Base-by-base conservation (phyloP, 2,329 filamentous ascomycete genomes). In the Phialemonium atrogriseum region DNA sequence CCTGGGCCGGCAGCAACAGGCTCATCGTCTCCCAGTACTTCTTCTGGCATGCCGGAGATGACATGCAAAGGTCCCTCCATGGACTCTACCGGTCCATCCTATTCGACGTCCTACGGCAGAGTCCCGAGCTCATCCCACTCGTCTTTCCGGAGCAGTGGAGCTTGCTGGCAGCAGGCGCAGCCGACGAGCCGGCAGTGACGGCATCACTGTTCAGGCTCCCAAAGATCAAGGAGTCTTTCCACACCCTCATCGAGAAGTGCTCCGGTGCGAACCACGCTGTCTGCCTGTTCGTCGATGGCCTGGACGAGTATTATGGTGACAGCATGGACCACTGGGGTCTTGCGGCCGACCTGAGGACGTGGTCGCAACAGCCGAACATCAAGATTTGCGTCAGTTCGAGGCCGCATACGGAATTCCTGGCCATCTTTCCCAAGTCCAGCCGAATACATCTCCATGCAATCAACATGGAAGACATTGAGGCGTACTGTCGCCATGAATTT, bases 1-100 rank as follows among this genome's bases (percentile, higher is more conserved):
- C 22, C 5, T 41, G 39, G 36, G 36, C 36, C 4, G 27, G 14
- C 3, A 16, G 19, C 4, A 31, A 30, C 20, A 24, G 33, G 24
- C 32, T 41, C n/a, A 24, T 39, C 10, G 31, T 32, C 4, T 17
- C 15, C 5, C 39, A 30, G 25, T 41, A 32, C 21, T 41, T 41
- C 26, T 41, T 33, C 31, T 42, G 43, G 36, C 21, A 20, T 7
- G 34, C 42, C 5, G 42, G 32, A 2, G 34, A 36, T 10, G 8
- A 10, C 3, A 21, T 38, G 8, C 43, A 46, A 26, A 32, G 36
- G 22, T 45, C 43, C 1, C 29, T 36, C 1, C 34, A 39, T n/a
- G 45, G 43, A 1, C 27, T 47, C 7, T 35, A 43, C 7, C 36
- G 39, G 10, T 41, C 43, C 2, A 30, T 45, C 0, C 35, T 47